Base-by-base conservation (phyloP, 1,139 yeast genomes). In the Taiozyma sp. region DNA sequence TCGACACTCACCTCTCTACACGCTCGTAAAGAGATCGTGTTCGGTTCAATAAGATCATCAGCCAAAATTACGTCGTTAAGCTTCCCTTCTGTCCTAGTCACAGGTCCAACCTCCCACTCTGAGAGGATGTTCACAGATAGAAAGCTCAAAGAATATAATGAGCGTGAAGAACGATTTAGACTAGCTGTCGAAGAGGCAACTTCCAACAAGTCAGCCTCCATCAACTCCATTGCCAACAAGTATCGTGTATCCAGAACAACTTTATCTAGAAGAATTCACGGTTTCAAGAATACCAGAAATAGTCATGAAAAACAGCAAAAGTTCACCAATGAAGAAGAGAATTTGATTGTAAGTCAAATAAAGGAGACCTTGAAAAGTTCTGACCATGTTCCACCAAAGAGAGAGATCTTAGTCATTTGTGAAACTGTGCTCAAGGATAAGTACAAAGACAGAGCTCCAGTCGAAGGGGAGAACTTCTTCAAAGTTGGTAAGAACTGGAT, bases 401-500 rank as follows among this genome's bases (percentile, higher is more conserved):
- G 55, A 29, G 62, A 61, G 44, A 57, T 61, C 13, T 43, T 61
- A 14, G 16, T 42, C 21, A 55, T 61, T 10, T 60, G 64, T 48
- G 63, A 61, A 45, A 46, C 46, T 6, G 47, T 61, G 35, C 42
- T 61, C 16, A 57, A 52, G 45, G 55, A 54, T 9, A 61, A 61
- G 48, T 57, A 54, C 46, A 50, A 50, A 40, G 51, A 55, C 13
- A 47, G 49, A 30, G 46, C 53, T 21, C 49, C 53, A 3, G 21
- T 21, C 13, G 52, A 50, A 16, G 49, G 48, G 21, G 59, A 55
- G 30, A 47, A 51, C n/a, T 52, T 54, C 46, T 53, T 58, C 46
- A 59, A 58, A 45, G 64, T 61, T 32, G 64, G 64, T 6, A 61
- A 61, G 49, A 61, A 61, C 41, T 61, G 64, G 64, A 57, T 61